These are phyloP conservation scores for Globisporangium rhizosaccharum DNA, from an alignment of 352 stramenopile species.

Conservation along the genomic window DNA sequence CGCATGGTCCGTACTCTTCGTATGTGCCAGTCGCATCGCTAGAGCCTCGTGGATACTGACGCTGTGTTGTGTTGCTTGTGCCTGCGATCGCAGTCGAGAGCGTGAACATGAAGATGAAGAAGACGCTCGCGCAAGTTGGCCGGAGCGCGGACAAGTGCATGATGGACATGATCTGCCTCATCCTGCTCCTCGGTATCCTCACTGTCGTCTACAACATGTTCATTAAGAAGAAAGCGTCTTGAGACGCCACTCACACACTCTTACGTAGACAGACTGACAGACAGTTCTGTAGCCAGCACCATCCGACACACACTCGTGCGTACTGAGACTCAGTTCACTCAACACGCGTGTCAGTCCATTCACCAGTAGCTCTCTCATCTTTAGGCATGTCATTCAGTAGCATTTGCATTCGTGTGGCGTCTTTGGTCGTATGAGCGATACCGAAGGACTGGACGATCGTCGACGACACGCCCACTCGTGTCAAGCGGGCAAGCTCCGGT, in stretches of 20 bases:
- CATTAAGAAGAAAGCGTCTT: slow-evolving; percentile 50
- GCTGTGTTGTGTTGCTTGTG: background rate
- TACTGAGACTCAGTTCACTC: background rate
- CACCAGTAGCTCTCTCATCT: too few species aligned
- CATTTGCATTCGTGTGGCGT: too few species aligned
- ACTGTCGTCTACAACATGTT: slow-evolving; percentile 88
- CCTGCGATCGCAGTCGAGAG: slow-evolving; percentile 49
- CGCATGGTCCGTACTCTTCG: slow-evolving; percentile 43
- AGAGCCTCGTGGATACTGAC: background rate
- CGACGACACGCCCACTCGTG: too few species aligned
- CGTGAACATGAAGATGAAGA: slow-evolving; percentile 85
- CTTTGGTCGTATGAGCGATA: too few species aligned
- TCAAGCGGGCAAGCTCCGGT: too few species aligned
- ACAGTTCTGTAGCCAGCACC: too few species aligned
- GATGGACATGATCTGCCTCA: slow-evolving; percentile 89
- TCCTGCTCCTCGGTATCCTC: slow-evolving; percentile 78
- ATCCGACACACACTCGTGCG: background rate
- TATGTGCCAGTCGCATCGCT: background rate
- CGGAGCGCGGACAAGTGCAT: slow-evolving; percentile 82
- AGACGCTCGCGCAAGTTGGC: slow-evolving; percentile 65
- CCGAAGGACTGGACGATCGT: too few species aligned
- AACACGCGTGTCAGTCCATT: too few species aligned
- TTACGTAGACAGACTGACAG: background rate
- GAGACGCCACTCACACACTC: background rate
- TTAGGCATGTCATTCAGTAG: too few species aligned